Conservation (phyloP, 306 rosid species). For the Urtica urens region DNA sequence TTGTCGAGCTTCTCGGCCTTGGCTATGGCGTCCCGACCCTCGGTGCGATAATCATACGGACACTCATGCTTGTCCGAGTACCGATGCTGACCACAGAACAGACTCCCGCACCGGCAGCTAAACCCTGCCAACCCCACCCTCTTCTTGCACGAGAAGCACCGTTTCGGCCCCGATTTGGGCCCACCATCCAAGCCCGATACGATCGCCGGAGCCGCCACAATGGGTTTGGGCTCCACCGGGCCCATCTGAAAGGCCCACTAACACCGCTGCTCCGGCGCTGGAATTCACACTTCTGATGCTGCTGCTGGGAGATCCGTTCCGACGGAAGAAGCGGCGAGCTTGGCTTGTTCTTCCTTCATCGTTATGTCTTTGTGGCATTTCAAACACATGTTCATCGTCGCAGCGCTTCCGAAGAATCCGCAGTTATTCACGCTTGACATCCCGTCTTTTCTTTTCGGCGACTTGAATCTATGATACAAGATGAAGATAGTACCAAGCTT, state of each 20-base stretch:
- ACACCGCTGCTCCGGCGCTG: conserved; percentile 25
- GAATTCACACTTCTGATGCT: conserved; percentile 27
- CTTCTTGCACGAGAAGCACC: conserved; percentile 78
- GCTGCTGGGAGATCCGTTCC: conserved; percentile 70
- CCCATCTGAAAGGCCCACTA: conserved; percentile 30
- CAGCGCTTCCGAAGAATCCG: conserved; percentile 85
- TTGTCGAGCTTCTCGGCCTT: conserved; percentile 90
- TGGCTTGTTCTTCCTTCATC: conserved; percentile 75
- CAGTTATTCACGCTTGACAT: conserved; percentile 82
- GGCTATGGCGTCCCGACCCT: conserved; percentile 68
- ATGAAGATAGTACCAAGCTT: no score
- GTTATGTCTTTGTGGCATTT: conserved; percentile 83
- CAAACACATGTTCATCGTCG: conserved; percentile 92
- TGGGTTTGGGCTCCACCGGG: conserved; percentile 37
- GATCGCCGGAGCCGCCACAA: conserved; percentile 24
- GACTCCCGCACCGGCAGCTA: conserved; percentile 72
- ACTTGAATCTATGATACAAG: conserved; percentile 80
- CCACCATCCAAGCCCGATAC: conserved; percentile 45
- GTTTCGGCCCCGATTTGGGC: conserved; percentile 66
- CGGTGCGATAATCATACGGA: conserved; percentile 73
- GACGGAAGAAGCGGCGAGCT: conserved; percentile 74
- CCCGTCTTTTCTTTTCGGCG: conserved; percentile 84
- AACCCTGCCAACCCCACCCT: conserved; percentile 86
- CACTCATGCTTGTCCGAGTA: conserved; percentile 83
- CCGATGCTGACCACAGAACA: conserved; percentile 73